Percentiles rank a stretch among this genome's conserved stretches.
Conservation (phyloP, 2,329 filamentous ascomycete species). For the Leptodontidium sp. region DNA sequence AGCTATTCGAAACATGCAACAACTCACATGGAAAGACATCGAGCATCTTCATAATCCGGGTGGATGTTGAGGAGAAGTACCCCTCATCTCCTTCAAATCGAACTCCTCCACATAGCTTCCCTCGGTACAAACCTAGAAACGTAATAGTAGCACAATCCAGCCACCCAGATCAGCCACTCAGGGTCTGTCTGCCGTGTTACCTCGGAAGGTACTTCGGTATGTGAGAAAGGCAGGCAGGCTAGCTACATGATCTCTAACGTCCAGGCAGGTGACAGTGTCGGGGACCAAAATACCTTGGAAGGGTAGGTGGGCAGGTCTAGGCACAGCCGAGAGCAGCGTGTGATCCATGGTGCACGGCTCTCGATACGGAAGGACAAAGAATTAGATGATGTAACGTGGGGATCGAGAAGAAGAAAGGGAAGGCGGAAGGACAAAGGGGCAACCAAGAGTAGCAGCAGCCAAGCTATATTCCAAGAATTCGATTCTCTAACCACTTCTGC, state of each 20-base stretch:
- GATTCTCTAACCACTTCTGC: background rate
- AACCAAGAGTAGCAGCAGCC: background rate
- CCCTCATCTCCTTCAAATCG: background rate
- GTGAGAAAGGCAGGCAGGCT: background rate
- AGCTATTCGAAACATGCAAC: background rate
- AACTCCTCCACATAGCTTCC: slow-evolving; percentile 9
- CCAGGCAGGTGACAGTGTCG: background rate
- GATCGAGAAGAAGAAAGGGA: background rate
- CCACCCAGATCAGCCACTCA: background rate
- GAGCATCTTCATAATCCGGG: background rate
- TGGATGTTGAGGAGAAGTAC: slow-evolving; percentile 2
- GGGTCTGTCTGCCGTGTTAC: background rate
- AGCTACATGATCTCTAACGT: slow-evolving; percentile 11
- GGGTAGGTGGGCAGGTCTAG: background rate
- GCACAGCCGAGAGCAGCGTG: background rate
- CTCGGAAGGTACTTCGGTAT: background rate
- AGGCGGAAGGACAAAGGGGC: too few species aligned
- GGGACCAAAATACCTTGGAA: slow-evolving; percentile 4
- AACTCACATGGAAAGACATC: background rate
- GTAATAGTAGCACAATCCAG: background rate
- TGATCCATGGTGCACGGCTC: background rate
- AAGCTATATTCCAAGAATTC: background rate
- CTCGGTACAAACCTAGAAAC: slow-evolving; percentile 4
- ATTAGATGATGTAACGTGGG: slow-evolving; percentile 10
- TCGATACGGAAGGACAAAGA: background rate